A percentile compares a stretch with the other conserved stretches of the same genome.
Conservation (phyloP, 2,329 filamentous ascomycete genomes). For the Fonsecaea pedrosoi region DNA sequence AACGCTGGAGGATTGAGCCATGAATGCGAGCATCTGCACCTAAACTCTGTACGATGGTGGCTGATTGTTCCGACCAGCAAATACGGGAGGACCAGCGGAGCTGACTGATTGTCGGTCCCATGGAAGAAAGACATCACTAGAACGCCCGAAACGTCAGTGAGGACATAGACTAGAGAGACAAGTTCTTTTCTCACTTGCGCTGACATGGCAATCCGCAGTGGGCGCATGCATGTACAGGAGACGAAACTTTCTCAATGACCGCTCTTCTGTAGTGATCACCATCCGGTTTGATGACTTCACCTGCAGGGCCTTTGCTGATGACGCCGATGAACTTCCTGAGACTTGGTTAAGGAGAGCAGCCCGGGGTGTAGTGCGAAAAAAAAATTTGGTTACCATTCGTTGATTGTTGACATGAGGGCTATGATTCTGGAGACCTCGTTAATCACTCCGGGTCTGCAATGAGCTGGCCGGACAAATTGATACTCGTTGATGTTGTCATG, state of each 20-base stretch:
- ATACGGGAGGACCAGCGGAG: background rate
- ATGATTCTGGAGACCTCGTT: slow-evolving; percentile 26
- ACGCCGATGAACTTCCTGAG: slow-evolving; percentile 29
- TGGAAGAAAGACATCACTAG: background rate
- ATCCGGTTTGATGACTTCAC: slow-evolving; percentile 20
- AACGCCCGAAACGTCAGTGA: background rate
- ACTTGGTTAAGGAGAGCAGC: background rate
- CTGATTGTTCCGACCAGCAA: background rate
- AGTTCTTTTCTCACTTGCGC: slow-evolving; percentile 25
- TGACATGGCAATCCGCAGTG: slow-evolving; percentile 41
- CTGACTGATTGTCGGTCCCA: background rate
- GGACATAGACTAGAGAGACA: background rate
- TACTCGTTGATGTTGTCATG: slow-evolving; percentile 22
- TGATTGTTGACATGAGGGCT: slow-evolving; percentile 20
- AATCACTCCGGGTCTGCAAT: slow-evolving; percentile 27
- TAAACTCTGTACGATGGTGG: slow-evolving; percentile 9
- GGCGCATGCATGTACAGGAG: slow-evolving; percentile 14
- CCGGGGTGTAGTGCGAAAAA: background rate
- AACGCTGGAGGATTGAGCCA: background rate
- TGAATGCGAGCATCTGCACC: background rate
- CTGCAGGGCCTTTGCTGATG: slow-evolving; percentile 28
- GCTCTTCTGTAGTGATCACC: slow-evolving; percentile 24
- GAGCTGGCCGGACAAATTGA: slow-evolving; percentile 17
- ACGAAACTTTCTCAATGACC: slow-evolving; percentile 24
- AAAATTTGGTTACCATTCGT: slow-evolving; percentile 22